Conservation (phyloP, 1,284 basidiomycete species). For the Mrakiaceae sp. region DNA sequence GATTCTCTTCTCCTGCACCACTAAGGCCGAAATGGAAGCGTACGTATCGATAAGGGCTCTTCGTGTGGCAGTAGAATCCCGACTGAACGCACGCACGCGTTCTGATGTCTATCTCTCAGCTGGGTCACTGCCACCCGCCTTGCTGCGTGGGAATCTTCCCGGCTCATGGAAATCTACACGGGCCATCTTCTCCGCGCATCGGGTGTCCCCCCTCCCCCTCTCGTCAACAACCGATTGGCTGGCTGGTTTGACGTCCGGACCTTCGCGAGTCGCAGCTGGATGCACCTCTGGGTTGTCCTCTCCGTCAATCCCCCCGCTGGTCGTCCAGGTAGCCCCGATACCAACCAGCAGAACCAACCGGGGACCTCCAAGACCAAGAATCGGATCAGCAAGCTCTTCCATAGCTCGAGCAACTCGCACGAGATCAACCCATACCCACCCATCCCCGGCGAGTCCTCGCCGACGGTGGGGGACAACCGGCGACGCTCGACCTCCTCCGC, state of each 20-base stretch:
- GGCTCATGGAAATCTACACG: conserved; percentile 94
- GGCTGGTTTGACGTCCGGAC: conserved; percentile 87
- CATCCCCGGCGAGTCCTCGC: conserved; percentile 10
- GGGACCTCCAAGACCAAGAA: conserved; percentile 40
- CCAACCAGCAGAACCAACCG: neutral
- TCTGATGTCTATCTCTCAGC: conserved; percentile 35
- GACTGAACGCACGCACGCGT: too few relatives aligned
- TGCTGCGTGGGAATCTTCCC: conserved; percentile 87
- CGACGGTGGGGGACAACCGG: neutral
- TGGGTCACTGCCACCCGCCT: conserved; percentile 89
- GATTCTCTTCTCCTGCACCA: conserved; percentile 74
- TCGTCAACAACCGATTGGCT: conserved; percentile 67
- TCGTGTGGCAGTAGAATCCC: neutral
- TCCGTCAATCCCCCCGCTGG: conserved; percentile 30
- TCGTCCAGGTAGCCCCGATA: neutral
- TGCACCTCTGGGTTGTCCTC: conserved; percentile 78
- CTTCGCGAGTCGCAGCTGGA: conserved; percentile 94
- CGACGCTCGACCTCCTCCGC: neutral
- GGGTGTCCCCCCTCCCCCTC: conserved; percentile 48
- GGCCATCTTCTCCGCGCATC: conserved; percentile 53
- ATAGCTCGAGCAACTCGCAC: neutral
- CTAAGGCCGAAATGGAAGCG: conserved; percentile 46
- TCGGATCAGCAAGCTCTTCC: conserved; percentile 56
- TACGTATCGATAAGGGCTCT: neutral
- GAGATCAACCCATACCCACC: conserved; percentile 14